Base-by-base conservation (phyloP, 2,329 filamentous ascomycete species). In the Aureobasidium pullulans region DNA sequence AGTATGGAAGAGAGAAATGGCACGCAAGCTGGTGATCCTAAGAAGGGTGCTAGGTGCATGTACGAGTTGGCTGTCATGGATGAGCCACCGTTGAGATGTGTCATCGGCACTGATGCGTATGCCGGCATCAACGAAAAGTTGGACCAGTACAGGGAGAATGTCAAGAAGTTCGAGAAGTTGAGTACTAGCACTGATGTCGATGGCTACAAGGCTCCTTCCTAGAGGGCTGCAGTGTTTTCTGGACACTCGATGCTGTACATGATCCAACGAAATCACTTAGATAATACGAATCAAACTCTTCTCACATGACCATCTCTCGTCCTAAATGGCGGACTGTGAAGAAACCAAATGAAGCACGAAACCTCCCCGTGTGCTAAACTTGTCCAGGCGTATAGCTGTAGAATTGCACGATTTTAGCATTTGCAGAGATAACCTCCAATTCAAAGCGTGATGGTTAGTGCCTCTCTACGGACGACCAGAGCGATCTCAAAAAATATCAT, bases 81-180 rank as follows among this genome's bases (percentile, higher is more conserved):
- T 11, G 75, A 81, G 13, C 79, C 78, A 3, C 82, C 81, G 3
- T 64, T 84, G 7, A 71, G 81, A 32, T 75, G 80, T 13, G 74
- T 81, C 0, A 71, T 84, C 10, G 81, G 81, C 0, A 79, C 73
- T 0, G 81, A 84, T 68, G 79, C 79, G 0, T 83, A 78, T 66
- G 65, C 66, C 1, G 70, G 63, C 4, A 76, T 84, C 23, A 78
- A 73, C 63, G 65, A 69, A 0, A 84, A 83, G 70, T 72, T 83
- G 23, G 76, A 82, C 44, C 68, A 70, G 11, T 80, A 80, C 50
- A 59, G 71, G 34, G 74, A 79, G 62, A 76, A 77, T 5, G 75
- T 78, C n/a, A 71, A 76, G 7, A 77, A 76, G 50, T 82, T 78
- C 68, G 76, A 81, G 67, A 73, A 76, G 16, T 68, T 79, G 48